Evolutionary conservation across 1,284 basidiomycete genomes (phyloP), one percentile per base, ranked within the genome.

Genomic region (Sanghuangporus sanghuang): DNA sequence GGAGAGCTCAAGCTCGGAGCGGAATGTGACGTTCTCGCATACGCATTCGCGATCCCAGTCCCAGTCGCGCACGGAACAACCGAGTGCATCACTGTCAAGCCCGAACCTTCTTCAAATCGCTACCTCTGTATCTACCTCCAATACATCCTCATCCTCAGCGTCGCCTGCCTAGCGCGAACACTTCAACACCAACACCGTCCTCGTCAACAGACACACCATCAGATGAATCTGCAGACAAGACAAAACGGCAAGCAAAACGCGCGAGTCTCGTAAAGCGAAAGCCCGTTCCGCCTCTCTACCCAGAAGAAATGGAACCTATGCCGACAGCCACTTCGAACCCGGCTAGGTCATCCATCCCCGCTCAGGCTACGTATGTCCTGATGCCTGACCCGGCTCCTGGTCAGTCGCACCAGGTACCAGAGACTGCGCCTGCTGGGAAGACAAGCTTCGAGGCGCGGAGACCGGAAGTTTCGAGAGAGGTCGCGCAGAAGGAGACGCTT

Each of bases 231-330:
- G 40, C 11, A 11, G 52, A 18, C 2, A 54, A 55, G 42, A 40
- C 56, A 16, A 18, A 40, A 16, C 42, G 36, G 9, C 18, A 57
- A 21, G 36, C 55, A 46, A 66, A 66, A 36, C 64, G 64, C 27
- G 56, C 57, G 21, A 66, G 64, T 39, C 57, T 66, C 35, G 57
- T 66, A 21, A 62, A 59, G 57, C 55, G 64, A 12, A 66, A 66
- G 32, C 64, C 64, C 11, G 64, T 66, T 6, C 64, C 64, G 50
- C 57, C 40, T 50, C 38, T 66, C n/a, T 49, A 59, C 36, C 61
- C 61, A 12, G 64, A 66, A 27, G 61, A 65, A n/a, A 49, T 38
- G 21, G 32, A 18, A 8, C 54, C 64, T 35, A n/a, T 60, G 38
- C 48, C 62, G 4, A n/a, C 21, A 6, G 18, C 48, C n/a, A 46